Evolutionary conservation across 2,329 filamentous ascomycete species (phyloP).

Genomic region (Coniochaeta prunicola): DNA sequence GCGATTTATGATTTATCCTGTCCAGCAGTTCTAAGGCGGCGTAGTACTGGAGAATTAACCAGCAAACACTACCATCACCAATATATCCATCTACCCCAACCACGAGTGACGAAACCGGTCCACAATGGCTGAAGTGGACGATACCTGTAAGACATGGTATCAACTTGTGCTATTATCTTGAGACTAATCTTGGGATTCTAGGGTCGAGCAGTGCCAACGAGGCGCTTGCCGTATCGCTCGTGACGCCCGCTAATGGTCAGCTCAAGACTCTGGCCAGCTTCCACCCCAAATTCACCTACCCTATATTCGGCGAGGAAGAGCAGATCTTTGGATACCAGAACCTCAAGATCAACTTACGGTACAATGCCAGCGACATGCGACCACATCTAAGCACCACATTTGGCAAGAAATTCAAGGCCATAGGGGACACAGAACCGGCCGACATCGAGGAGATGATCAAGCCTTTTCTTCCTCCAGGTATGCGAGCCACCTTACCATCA

Average conservation of each 20-base stretch:
- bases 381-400: slow-evolving; percentile 68
- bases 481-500: slow-evolving; percentile 15
- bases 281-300: slow-evolving; percentile 80
- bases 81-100: background rate
- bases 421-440: slow-evolving; percentile 61
- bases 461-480: slow-evolving; percentile 61
- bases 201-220: slow-evolving; percentile 56
- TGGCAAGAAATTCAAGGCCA: slow-evolving; percentile 60
- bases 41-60: too few species aligned
- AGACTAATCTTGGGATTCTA: slow-evolving; percentile 16
- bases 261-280: slow-evolving; percentile 59
- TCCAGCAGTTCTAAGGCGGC: background rate
- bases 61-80: background rate
- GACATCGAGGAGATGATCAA: slow-evolving; percentile 61
- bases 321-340: slow-evolving; percentile 84
- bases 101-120: background rate
- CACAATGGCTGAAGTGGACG: background rate
- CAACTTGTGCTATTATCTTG: background rate
- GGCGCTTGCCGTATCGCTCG: slow-evolving; percentile 54
- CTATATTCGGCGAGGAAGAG: slow-evolving; percentile 91
- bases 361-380: slow-evolving; percentile 63
- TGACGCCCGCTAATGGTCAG: slow-evolving; percentile 40
- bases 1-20: background rate
- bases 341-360: slow-evolving; percentile 67
- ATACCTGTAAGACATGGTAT: slow-evolving; percentile 1